A percentile compares a stretch with the other conserved stretches of the same genome.
phyloP scores from a whole-genome alignment of 257 asterid species.

The Fraxinus cuspidata region DNA sequence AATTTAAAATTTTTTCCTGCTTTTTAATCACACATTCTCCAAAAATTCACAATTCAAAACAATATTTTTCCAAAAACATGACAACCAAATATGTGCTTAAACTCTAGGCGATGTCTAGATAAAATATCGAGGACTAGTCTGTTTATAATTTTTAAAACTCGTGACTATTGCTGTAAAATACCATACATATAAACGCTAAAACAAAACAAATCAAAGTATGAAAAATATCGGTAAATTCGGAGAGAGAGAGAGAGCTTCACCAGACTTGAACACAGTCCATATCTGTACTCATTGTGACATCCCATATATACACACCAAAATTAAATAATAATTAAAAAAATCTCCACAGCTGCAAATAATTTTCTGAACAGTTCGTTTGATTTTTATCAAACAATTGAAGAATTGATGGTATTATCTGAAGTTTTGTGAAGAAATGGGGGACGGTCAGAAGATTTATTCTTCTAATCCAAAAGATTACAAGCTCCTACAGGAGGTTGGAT shows the following conservation, averaged over 20 bases:
- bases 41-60: no score
- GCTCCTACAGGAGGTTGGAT: conserved; percentile 89
- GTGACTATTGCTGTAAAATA: neutral
- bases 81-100: no score
- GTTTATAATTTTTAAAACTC: neutral
- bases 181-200: neutral
- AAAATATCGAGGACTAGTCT: neutral
- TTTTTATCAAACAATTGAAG: conserved; percentile 11
- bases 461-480: conserved; percentile 71
- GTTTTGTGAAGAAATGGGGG: conserved; percentile 39
- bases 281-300: conserved; percentile 35
- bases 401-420: conserved; percentile 33
- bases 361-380: conserved; percentile 14
- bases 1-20: no score
- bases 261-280: conserved; percentile 46
- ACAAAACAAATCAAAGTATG: conserved; percentile 27
- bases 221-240: conserved; percentile 39
- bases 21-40: no score
- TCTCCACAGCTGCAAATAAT: neutral
- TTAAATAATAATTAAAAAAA: neutral
- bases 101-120: no score
- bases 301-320: neutral
- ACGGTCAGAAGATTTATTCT: conserved; percentile 55
- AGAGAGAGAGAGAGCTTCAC: conserved; percentile 19
- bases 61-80: no score